Conservation (phyloP, 352 stramenopile genomes). For the Globisporangium takayamanum region DNA sequence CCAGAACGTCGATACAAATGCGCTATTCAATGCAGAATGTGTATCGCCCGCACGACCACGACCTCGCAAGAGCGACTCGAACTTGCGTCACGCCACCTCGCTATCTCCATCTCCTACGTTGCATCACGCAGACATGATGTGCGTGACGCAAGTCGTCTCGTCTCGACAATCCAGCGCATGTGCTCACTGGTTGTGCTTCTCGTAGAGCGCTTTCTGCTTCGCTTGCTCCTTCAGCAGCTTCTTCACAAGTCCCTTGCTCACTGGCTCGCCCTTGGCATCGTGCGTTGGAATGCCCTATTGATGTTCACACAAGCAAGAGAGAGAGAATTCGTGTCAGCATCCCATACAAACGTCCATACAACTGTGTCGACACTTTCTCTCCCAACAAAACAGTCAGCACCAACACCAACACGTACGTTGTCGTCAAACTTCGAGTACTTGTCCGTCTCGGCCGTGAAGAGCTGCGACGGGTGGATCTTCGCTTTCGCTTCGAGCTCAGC, state of each 20-base stretch:
- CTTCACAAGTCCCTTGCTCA: constrained; percentile 96
- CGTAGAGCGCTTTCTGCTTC: constrained; percentile 93
- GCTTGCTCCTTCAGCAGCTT: constrained; percentile 96
- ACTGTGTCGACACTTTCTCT: neutral
- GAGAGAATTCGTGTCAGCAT: neutral
- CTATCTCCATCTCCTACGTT: neutral
- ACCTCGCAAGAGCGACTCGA: neutral
- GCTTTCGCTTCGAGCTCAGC: constrained; percentile 80
- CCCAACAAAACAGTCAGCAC: no score
- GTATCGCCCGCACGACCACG: neutral
- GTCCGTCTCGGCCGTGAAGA: constrained; percentile 88
- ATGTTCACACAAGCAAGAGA: neutral
- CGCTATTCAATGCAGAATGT: no score
- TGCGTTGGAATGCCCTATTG: constrained; percentile 92
- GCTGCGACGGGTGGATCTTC: constrained; percentile 88
- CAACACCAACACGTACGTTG: constrained; percentile 27
- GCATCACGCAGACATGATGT: no score
- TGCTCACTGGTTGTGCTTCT: constrained; percentile 53
- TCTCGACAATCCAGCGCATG: neutral
- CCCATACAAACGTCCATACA: neutral
- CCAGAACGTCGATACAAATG: neutral
- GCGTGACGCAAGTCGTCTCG: no score
- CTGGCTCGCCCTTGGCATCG: constrained; percentile 84
- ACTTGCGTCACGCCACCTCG: neutral
- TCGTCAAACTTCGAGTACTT: constrained; percentile 92